Evolutionary conservation across 208 protist genomes (phyloP), one percentile per base, ranked within the genome.

Genomic region (Strigomonas oncopelti): DNA sequence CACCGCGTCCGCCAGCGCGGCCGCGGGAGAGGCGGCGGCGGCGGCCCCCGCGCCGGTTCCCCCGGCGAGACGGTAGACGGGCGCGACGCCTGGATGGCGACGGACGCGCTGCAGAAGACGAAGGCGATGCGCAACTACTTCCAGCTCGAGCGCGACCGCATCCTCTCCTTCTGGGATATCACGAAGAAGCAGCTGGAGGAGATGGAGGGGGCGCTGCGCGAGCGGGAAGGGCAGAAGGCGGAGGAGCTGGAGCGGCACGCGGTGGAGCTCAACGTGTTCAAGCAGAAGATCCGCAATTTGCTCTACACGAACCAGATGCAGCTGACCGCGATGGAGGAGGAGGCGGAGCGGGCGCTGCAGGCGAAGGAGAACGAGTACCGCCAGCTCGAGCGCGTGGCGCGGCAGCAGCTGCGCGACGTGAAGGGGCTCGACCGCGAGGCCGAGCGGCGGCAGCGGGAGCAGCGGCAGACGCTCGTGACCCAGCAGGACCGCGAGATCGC

Each of bases 241-340:
- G 96, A 98, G 75, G 67, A 91, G 46, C 75, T 82, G 45, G 97
- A 98, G 72, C 80, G 89, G 22, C 97, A 98, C 69, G 92, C 97
- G 67, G 91, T 98, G 13, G 92, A 98, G 71, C 96, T 97, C 62
- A 94, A 97, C 69, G 93, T 97, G 8, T 98, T 98, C 84, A 98
- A 98, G 85, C 96, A 98, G 69, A 98, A 98, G 77, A 97, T 98
- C 42, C 94, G 97, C 57, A 96, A 98, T 65, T 71, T 98, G 54
- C 70, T 99, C 27, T 98, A 98, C 65, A 94, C 98, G 81, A 95
- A 99, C 67, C 88, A 98, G 69, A 77, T 98, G 71, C 90, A 96
- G 67, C 66, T 98, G 22, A 80, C 94, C 0, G 75, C 83, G 68
- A 83, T 97, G 60, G 93, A 91, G 69, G 84, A 91, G 54, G 93